Percentiles rank a stretch among this genome's conserved stretches.
phyloP scores from a whole-genome alignment of 1,284 basidiomycete species.

The Exsudoporus floridanus region DNA sequence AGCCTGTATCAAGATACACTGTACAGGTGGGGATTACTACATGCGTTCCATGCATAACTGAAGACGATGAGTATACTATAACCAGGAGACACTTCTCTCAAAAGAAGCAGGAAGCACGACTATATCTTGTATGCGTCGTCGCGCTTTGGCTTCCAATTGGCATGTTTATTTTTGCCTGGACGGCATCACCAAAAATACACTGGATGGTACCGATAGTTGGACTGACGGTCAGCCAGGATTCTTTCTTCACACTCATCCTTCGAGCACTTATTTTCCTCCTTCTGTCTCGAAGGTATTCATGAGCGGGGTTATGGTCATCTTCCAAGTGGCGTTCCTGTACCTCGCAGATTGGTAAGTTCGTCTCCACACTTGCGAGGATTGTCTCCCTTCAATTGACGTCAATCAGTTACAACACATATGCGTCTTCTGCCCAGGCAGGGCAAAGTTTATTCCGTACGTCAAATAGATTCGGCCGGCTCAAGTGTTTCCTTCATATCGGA shows the following conservation, averaged over 20 bases:
- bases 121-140: slow-evolving; percentile 54
- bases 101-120: slow-evolving; percentile 59
- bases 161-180: slow-evolving; percentile 53
- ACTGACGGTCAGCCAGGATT: slow-evolving; percentile 35
- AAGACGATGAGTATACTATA: not conserved
- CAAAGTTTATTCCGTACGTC: slow-evolving; percentile 65
- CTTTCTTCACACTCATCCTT: not conserved
- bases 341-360: slow-evolving; percentile 64
- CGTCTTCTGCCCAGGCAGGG: slow-evolving; percentile 74
- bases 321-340: slow-evolving; percentile 66
- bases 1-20: slow-evolving; percentile 67
- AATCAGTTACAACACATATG: slow-evolving; percentile 64
- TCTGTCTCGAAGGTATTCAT: slow-evolving; percentile 50
- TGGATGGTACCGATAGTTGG: slow-evolving; percentile 48
- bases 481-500: not conserved
- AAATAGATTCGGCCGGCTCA: not conserved
- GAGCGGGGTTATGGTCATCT: slow-evolving; percentile 58
- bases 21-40: slow-evolving; percentile 49
- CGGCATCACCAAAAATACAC: slow-evolving; percentile 27
- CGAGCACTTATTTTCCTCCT: not conserved
- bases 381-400: not conserved
- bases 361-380: not conserved
- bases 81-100: slow-evolving; percentile 30
- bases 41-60: not conserved
- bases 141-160: slow-evolving; percentile 52